Evolutionary conservation across 805 yeast species (phyloP), one percentile per base, ranked within the genome.

Genomic region (Yueomyces sinensis): DNA sequence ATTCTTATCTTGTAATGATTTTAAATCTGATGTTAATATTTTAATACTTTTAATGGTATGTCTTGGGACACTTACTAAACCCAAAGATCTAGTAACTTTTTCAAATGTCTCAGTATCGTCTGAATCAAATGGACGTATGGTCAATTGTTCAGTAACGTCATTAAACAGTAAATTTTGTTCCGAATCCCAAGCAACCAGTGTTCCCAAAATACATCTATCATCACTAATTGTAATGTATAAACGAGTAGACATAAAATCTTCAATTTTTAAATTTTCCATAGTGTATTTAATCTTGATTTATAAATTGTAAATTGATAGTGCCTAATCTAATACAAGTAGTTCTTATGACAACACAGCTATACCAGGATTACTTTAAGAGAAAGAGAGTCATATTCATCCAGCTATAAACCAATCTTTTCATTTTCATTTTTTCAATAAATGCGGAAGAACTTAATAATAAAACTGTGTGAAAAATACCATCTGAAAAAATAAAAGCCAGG

Each of bases 61-160:
- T 34, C 58, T 53, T 1, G 74, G 76, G 3, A 72, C 62, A 42
- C 76, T 70, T n/a, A 72, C 74, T 9, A 72, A 47, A 0, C 77
- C 78, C 29, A 71, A 44, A 31, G 61, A 61, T 41, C 78, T 55
- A 13, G 41, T 41, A 9, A 31, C 30, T 18, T 18, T 14, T 13
- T 39, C 40, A n/a, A n/a, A n/a, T 1, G 33, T 29, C 22, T 35
- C 40, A 3, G 37, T 34, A 3, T 33, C 37, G 15, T 58, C 62
- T 4, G 32, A 32, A 7, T 35, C 35, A 5, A 11, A 22, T 22
- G 24, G 24, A 7, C 24, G 7, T 13, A 25, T 25, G 14, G 15
- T 5, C 15, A n/a, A n/a, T 5, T 32, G 39, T 37, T 66, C 72
- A 11, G 39, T 41, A 9, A 59, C 66, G 36, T 61, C 57, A 27